phyloP scores from a whole-genome alignment of 2,329 filamentous ascomycete species.

The Xylogone sp. region DNA sequence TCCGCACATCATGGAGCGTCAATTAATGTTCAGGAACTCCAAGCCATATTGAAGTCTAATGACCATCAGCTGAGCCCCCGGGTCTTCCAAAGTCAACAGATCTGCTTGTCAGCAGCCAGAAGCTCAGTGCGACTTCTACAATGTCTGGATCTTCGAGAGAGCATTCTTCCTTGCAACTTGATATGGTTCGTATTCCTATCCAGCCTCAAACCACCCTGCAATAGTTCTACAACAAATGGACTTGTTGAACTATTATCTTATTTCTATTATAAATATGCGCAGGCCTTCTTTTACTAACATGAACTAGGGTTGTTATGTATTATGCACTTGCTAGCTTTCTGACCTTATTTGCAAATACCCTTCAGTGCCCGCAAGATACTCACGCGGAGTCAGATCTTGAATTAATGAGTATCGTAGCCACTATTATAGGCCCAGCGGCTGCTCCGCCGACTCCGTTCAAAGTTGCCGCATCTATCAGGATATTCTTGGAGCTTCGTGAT shows the following conservation, averaged over 20 bases:
- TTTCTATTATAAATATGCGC: neutral
- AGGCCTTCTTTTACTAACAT: neutral
- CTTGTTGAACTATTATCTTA: neutral
- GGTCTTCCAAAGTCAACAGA: neutral
- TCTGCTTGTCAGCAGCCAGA: neutral
- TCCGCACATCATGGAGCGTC: neutral
- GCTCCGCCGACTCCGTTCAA: neutral
- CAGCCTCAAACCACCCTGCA: too few species aligned
- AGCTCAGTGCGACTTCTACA: neutral
- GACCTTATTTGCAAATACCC: conserved; percentile 87
- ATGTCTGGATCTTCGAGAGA: neutral
- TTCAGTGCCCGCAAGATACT: conserved; percentile 86
- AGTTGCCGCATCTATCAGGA: neutral
- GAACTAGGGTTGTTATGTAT: conserved; percentile 77
- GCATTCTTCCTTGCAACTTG: neutral
- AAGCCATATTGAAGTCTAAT: neutral
- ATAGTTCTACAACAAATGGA: neutral
- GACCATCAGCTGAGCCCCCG: neutral
- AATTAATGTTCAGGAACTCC: neutral
- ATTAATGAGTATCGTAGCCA: conserved; percentile 65
- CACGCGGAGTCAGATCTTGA: conserved; percentile 80
- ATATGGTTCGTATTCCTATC: neutral
- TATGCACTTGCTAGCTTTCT: conserved; percentile 91
- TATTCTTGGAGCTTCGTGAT: neutral
- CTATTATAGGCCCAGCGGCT: neutral